Conservation (phyloP, 1,284 basidiomycete species). For the Ustilago esculenta region DNA sequence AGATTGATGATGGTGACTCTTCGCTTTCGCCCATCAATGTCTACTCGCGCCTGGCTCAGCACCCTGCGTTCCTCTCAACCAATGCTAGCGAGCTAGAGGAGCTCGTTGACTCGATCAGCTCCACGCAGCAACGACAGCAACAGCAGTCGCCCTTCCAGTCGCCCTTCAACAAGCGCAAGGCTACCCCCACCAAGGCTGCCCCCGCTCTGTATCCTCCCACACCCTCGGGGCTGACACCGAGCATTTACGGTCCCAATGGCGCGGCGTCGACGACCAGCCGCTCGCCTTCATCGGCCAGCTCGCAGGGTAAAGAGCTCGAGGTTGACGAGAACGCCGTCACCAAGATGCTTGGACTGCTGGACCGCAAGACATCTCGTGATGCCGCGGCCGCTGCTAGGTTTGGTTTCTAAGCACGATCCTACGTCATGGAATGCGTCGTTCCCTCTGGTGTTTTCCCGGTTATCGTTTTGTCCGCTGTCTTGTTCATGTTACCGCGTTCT, state of each 20-base stretch:
- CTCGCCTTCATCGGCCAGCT: constrained; percentile 12
- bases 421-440: too few species aligned
- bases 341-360: constrained; percentile 50
- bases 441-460: too few species aligned
- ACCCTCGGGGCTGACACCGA: constrained; percentile 25
- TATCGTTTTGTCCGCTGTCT: neutral
- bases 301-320: constrained; percentile 32
- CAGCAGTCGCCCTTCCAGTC: constrained; percentile 17
- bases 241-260: constrained; percentile 37
- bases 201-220: constrained; percentile 22
- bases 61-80: constrained; percentile 58
- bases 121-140: constrained; percentile 22
- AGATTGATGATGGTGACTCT: constrained; percentile 23
- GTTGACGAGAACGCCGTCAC: constrained; percentile 52
- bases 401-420: constrained; percentile 16
- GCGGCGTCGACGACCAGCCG: constrained; percentile 5
- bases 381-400: constrained; percentile 17
- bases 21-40: constrained; percentile 54
- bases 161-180: constrained; percentile 31
- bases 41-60: constrained; percentile 56
- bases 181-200: constrained; percentile 11
- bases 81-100: constrained; percentile 57
- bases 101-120: constrained; percentile 53
- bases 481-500: neutral
- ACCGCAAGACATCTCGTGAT: constrained; percentile 38